Evolutionary conservation across 495 filamentous ascomycete species (phyloP).

Genomic region (Hypoxylon rickii): DNA sequence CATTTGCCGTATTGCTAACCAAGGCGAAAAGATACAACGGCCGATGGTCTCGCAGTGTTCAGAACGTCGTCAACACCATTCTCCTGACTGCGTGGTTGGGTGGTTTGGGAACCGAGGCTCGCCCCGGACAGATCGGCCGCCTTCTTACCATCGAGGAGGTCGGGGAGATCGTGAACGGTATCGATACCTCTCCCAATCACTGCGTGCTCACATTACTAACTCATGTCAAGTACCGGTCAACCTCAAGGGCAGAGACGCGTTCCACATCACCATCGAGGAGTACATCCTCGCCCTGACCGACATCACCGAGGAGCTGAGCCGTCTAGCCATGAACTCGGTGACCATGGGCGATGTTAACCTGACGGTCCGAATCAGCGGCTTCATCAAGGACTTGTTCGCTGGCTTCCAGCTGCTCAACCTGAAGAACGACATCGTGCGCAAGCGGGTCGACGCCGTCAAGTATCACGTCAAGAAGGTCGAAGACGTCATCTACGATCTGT

Average conservation of each 20-base stretch:
- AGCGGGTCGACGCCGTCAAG: slow-evolving; percentile 90
- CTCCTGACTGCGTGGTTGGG: slow-evolving; percentile 80
- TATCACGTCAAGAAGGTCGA: slow-evolving; percentile 98
- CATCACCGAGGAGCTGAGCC: slow-evolving; percentile 87
- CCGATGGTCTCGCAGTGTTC: slow-evolving; percentile 81
- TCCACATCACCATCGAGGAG: slow-evolving; percentile 96
- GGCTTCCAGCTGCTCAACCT: slow-evolving; percentile 96
- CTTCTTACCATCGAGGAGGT: slow-evolving; percentile 89
- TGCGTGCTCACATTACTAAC: too few relatives aligned
- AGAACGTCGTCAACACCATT: slow-evolving; percentile 76
- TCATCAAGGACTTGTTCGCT: slow-evolving; percentile 93
- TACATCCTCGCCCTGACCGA: slow-evolving; percentile 86
- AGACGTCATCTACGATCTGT: slow-evolving; percentile 95
- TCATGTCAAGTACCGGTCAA: slow-evolving; percentile 93
- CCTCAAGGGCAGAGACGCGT: slow-evolving; percentile 84
- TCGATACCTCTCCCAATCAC: too few relatives aligned
- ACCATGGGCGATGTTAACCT: slow-evolving; percentile 86
- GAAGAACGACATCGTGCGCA: slow-evolving; percentile 91
- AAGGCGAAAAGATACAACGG: slow-evolving; percentile 65
- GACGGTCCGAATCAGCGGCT: slow-evolving; percentile 82
- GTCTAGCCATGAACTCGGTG: slow-evolving; percentile 93
- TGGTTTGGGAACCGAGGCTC: slow-evolving; percentile 53
- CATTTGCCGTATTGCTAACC: slow-evolving; percentile 1
- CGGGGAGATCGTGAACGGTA: slow-evolving; percentile 74
- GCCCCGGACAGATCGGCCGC: slow-evolving; percentile 53